Evolutionary conservation across 345 rosid genomes (phyloP), one percentile per base, ranked within the genome.

Genomic region (Corchorus capsularis): DNA sequence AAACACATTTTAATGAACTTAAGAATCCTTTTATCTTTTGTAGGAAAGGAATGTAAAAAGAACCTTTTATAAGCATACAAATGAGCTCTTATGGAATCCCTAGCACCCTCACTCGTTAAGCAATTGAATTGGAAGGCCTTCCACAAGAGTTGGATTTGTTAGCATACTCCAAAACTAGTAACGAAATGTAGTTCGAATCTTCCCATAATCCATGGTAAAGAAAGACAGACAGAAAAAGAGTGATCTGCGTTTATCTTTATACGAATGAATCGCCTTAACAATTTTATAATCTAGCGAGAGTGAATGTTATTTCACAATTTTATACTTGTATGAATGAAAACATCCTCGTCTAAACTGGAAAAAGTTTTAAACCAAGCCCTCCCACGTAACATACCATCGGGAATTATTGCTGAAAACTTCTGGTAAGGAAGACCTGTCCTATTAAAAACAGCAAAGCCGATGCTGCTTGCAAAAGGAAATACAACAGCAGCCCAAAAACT

Each of bases 401-500:
- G 71, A 49, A 55, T 83, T 86, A 79, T 77, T 76, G 66, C 5
- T 63, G 56, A 63, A 67, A 74, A 54, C 47, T 19, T 70, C 17
- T n/a, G 54, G 63, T 60, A 54, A 19, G 53, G 43, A 34, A 69
- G 65, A 70, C 66, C 78, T 75, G 77, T 52, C 68, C 87, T 72
- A 78, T 59, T 17, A 15, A 8, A 39, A 75, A 64, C 35, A n/a
- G 63, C 66, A 43, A 71, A 68, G 81, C 78, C 78, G 75, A 50
- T 57, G 82, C 82, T 70, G 63, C 69, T 17, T 75, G 73, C 80
- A 78, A 69, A 71, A 74, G 55, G 43, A 37, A 79, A 78, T 77
- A 63, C 84, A 77, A 73, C 70, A 72, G 50, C 71, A 35, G 9
- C 35, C 6, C 15, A 53, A 70, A 61, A 70, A 62, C 76, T 71